Evolutionary conservation across 192 early-diverging fungal genomes (phyloP), one percentile per base, ranked within the genome.

Genomic region (Linnemannia elongata): DNA sequence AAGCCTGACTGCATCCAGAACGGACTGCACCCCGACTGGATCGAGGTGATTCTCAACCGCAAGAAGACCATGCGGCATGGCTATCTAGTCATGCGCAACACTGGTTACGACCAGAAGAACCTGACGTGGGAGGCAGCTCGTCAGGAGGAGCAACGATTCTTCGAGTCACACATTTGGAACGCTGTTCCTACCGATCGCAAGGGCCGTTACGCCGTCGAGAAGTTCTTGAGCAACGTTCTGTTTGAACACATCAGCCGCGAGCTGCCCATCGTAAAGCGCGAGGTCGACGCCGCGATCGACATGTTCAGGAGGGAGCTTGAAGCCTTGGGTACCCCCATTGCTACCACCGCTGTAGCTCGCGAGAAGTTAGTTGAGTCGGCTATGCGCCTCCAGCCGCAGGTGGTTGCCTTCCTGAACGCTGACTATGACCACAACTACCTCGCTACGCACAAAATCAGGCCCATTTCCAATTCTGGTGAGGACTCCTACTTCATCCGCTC

Each of bases 201-300:
- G 68, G 74, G 80, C 3, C 80, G 80, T 30, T 52, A 27, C 4
- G 52, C 74, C 12, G 73, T 81, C 39, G 52, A 54, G 15, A 35
- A 39, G 68, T 71, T 69, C 63, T 49, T 81, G 22, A 45, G 74
- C 12, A 70, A 49, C 4, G 22, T 75, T n/a, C 74, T 81, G 73
- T 69, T 70, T 36, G 45, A 81, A 22, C 80, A 81, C 69, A 69
- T 81, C 74, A 75, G 55, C 35, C 69, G 69, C 18, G 74, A 81
- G 39, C 70, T 81, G 12, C 74, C 80, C 17, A 24, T 35, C 22
- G 44, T 81, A 33, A 81, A 70, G 49, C 33, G 41, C 13, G 80
- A 81, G 57, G 68, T 76, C 38, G 63, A 47, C 35, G 49, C 33
- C 38, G 36, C 49, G 38, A 33, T 81, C 15, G 52, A 54, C 0